Evolutionary conservation across 2,329 filamentous ascomycete species (phyloP).

Genomic region (Pleoardoris graminearum): DNA sequence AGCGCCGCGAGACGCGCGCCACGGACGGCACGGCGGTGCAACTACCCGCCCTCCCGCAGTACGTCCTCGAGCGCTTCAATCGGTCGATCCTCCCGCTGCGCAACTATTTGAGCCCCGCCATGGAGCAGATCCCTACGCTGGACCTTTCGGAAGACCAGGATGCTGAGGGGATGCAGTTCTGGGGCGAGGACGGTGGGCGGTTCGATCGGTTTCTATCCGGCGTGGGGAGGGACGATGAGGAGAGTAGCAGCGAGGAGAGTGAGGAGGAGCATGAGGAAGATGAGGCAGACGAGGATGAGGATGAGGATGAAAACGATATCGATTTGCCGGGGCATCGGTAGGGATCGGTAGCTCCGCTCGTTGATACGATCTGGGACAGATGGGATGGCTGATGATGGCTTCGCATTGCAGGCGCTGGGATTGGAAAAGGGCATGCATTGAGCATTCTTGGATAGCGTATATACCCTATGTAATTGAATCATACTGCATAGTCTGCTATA

Average conservation of each 20-base stretch:
- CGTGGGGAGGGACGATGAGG: constrained; percentile 34
- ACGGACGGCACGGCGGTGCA: constrained; percentile 42
- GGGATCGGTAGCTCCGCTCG: neutral
- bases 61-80: constrained; percentile 52
- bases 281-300: constrained; percentile 27
- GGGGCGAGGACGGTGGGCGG: constrained; percentile 37
- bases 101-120: constrained; percentile 47
- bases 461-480: constrained; percentile 1
- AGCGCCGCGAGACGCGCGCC: constrained; percentile 39
- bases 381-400: neutral
- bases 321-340: constrained; percentile 45
- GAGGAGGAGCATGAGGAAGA: constrained; percentile 32
- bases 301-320: constrained; percentile 26
- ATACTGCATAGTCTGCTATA: too few species aligned
- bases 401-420: constrained; percentile 15
- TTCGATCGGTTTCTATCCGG: constrained; percentile 27
- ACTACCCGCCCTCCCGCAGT: constrained; percentile 49
- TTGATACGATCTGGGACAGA: neutral
- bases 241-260: constrained; percentile 41
- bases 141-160: constrained; percentile 34
- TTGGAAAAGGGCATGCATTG: neutral
- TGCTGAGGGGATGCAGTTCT: constrained; percentile 37
- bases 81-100: constrained; percentile 51
- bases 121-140: constrained; percentile 39
- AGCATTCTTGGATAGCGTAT: constrained; percentile 3